Evolutionary conservation across 306 rosid genomes (phyloP).

Genomic region (Castanospermum australe): DNA sequence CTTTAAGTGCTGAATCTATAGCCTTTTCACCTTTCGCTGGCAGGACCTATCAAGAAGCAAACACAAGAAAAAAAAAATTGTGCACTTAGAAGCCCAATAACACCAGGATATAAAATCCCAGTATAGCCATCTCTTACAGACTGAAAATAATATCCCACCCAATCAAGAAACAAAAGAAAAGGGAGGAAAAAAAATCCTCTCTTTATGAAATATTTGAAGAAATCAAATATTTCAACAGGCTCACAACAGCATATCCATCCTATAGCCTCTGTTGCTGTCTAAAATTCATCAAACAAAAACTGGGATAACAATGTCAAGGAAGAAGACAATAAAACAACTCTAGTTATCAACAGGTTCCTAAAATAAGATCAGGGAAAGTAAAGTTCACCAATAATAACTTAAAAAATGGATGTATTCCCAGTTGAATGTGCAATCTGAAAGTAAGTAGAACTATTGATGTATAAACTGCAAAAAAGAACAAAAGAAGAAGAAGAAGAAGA

Average conservation of each 20-base stretch:
- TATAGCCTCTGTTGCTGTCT: background rate
- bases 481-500: too few relatives aligned
- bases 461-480: too few relatives aligned
- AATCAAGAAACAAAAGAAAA: background rate
- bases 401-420: too few relatives aligned
- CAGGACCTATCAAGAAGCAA: slow-evolving; percentile 51
- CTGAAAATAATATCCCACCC: background rate
- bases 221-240: background rate
- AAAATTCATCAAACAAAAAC: background rate
- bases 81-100: slow-evolving; percentile 21
- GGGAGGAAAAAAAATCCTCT: background rate
- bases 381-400: too few relatives aligned
- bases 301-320: too few relatives aligned
- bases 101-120: slow-evolving; percentile 1
- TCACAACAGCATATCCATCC: background rate
- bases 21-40: slow-evolving; percentile 78
- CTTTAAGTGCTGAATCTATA: slow-evolving; percentile 73
- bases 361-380: background rate
- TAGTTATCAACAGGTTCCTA: background rate
- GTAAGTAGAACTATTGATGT: background rate
- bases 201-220: background rate
- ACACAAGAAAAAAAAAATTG: background rate
- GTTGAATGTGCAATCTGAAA: background rate
- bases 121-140: background rate
- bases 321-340: too few relatives aligned